These are phyloP conservation scores for Ganoderma resinaceum DNA, from an alignment of 1,284 basidiomycete genomes.

Conservation along the genomic window DNA sequence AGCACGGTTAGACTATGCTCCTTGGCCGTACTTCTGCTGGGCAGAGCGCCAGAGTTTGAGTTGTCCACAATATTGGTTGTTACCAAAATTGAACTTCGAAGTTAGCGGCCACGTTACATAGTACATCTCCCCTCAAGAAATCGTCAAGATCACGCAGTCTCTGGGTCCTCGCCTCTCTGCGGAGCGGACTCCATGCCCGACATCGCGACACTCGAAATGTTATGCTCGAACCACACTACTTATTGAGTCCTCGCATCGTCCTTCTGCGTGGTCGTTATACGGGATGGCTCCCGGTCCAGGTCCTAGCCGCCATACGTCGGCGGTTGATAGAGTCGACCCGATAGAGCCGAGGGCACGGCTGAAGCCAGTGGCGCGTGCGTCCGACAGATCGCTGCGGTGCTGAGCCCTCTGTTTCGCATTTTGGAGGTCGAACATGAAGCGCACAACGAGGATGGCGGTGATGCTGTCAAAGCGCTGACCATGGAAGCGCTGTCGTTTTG, in stretches of 20 bases:
- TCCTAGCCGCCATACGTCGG: background rate
- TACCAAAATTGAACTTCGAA: no score
- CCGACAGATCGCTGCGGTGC: background rate
- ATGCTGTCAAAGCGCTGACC: background rate
- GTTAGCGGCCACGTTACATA: no score
- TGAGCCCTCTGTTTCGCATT: background rate
- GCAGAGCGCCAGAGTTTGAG: no score
- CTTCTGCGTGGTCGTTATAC: background rate
- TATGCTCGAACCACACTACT: background rate
- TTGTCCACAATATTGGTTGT: no score
- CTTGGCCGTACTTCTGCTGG: no score
- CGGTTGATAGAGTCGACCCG: background rate
- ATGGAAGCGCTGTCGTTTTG: background rate
- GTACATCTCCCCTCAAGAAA: no score
- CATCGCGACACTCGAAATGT: no score
- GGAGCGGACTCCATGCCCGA: background rate
- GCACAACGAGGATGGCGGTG: slow-evolving; percentile 11
- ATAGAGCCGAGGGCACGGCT: background rate
- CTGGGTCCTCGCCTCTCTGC: no score
- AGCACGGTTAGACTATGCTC: no score
- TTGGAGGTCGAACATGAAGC: slow-evolving; percentile 14
- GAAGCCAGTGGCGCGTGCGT: background rate
- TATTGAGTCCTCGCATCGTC: background rate
- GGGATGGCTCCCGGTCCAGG: background rate
- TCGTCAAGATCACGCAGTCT: no score